phyloP scores from a whole-genome alignment of 495 filamentous ascomycete species.

The Podospora didyma region DNA sequence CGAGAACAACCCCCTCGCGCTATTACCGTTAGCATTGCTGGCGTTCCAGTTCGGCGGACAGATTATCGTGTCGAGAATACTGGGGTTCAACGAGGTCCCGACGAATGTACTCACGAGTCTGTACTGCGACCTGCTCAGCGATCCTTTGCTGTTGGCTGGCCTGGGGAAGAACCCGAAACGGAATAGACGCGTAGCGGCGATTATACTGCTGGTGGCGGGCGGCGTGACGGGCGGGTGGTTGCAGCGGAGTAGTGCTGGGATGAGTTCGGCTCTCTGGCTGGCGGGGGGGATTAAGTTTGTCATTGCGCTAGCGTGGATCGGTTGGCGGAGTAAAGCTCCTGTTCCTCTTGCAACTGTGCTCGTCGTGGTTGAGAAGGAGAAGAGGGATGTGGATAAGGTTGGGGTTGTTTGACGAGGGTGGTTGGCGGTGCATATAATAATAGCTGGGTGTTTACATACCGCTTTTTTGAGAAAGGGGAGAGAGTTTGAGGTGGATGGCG shows the following conservation, averaged over 20 bases:
- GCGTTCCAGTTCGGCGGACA: conserved; percentile 70
- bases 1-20: conserved; percentile 5
- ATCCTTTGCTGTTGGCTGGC: conserved; percentile 47
- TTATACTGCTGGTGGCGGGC: conserved; percentile 55
- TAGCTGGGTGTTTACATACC: no score
- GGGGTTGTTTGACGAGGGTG: no score
- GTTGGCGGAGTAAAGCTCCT: conserved; percentile 8
- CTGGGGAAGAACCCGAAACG: conserved; percentile 56
- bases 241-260: conserved; percentile 49
- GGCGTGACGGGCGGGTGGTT: conserved; percentile 63
- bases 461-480: no score
- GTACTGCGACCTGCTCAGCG: conserved; percentile 63
- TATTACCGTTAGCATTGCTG: conserved; percentile 49
- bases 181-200: conserved; percentile 56
- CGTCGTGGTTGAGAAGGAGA: not conserved
- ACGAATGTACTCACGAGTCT: conserved; percentile 70
- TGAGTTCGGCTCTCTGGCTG: conserved; percentile 56
- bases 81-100: conserved; percentile 67
- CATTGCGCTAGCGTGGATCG: conserved; percentile 20
- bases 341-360: not conserved
- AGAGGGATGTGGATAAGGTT: not conserved
- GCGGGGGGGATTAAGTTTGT: conserved; percentile 52
- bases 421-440: no score
- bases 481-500: no score
- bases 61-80: conserved; percentile 58